Evolutionary conservation across 257 asterid species (phyloP), one percentile per base, ranked within the genome.

Genomic region (Nyctanthes arbortristis): DNA sequence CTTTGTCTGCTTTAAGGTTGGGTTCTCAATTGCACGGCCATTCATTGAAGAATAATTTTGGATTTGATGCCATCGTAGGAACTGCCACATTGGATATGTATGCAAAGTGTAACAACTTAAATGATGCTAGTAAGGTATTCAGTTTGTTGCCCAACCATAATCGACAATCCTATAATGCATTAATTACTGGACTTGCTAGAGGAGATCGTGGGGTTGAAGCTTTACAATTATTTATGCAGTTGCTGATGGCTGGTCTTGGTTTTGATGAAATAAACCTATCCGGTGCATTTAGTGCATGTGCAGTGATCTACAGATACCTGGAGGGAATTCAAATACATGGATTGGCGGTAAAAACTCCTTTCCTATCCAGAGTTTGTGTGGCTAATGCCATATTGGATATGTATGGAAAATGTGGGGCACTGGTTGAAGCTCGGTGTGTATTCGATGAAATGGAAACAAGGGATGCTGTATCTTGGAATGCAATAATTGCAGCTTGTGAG

Each of bases 391-490:
- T 82, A 70, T 80, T 92, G 61, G 96, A 89, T 74, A 89, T 88
- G 98, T 89, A 92, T 64, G 98, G 96, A 63, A 89, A 89, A 79
- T 92, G 94, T 52, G 89, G 92, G 67, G 80, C 85, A 18, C 59
- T 88, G 69, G 31, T 8, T 28, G 92, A 89, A 67, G 98, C 98
- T 77, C 84, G 75, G n/a, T 74, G 36, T 11, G 16, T 80, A 24
- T 92, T 92, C 67, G 85, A 83, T 39, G 84, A 82, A 65, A 92
- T 92, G 98, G 81, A 86, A 49, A 59, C 29, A 37, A 79, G 91
- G 77, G 98, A 92, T 78, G 91, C 91, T 13, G 98, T 92, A 28
- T 89, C 98, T 4, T 92, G 94, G 96, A 92, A 88, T 71, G 85
- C 97, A 9, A 71, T 84, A 37, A 92, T 92, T 79, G 92, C 98